phyloP scores from a whole-genome alignment of 78 protist species.

The Salpingoeca rosetta region DNA sequence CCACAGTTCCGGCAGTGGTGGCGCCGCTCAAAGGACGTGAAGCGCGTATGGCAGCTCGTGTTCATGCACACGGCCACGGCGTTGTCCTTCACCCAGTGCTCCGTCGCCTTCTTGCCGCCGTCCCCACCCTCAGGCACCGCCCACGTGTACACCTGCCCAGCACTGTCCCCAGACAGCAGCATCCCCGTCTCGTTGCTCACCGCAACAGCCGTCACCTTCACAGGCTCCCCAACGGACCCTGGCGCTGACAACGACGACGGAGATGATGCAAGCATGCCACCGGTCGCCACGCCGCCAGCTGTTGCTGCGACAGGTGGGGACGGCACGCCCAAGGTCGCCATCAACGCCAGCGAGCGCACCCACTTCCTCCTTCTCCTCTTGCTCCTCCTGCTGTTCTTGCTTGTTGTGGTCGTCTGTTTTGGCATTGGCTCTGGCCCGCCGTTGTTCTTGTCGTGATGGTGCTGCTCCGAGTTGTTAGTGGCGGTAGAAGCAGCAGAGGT shows the following conservation, averaged over 20 bases:
- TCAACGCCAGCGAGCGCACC: no score
- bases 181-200: background rate
- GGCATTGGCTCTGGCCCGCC: no score
- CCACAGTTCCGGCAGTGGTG: slow-evolving; percentile 29
- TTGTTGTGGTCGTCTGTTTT: no score
- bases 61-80: background rate
- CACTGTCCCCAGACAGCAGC: background rate
- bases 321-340: no score
- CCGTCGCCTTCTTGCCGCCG: background rate
- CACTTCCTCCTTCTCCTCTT: no score
- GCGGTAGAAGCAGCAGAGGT: no score
- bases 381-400: no score
- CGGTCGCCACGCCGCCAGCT: background rate
- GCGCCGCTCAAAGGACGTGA: slow-evolving; percentile 2
- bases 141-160: slow-evolving; percentile 4
- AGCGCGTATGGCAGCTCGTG: background rate
- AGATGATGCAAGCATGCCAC: background rate
- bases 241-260: background rate
- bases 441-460: no score
- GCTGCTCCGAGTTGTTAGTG: no score
- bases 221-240: background rate
- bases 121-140: slow-evolving; percentile 8
- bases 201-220: background rate
- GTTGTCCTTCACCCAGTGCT: slow-evolving; percentile 2
- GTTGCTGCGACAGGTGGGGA: no score